Evolutionary conservation across 2,329 filamentous ascomycete genomes (phyloP).

Genomic region (Monilinia aucupariae): DNA sequence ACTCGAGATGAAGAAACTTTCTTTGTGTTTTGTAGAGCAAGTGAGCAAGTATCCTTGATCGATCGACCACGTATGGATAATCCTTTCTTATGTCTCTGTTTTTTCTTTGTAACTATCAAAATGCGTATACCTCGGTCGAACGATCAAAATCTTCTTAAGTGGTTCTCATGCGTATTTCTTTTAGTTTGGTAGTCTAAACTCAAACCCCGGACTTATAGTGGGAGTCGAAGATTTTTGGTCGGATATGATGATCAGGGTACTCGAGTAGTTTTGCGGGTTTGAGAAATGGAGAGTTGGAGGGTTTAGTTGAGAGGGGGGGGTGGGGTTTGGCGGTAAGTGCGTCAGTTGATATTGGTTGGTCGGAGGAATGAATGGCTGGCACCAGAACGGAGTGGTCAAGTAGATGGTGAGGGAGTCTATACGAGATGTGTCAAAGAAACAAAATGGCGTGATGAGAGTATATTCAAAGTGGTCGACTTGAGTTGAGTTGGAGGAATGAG

Average conservation of each 20-base stretch:
- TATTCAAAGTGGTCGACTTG: neutral
- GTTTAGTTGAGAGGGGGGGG: too few species aligned
- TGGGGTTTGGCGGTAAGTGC: neutral
- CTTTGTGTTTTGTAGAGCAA: neutral
- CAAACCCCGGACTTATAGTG: constrained; percentile 7
- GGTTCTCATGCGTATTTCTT: neutral
- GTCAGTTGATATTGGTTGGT: neutral
- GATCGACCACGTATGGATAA: neutral
- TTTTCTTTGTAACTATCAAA: neutral
- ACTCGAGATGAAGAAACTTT: neutral
- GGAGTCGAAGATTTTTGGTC: neutral
- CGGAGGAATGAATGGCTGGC: too few species aligned
- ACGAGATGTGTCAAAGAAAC: neutral
- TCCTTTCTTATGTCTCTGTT: neutral
- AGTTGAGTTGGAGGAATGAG: neutral
- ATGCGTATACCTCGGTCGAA: constrained; percentile 7
- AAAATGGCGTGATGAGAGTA: neutral
- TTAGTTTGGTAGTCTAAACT: neutral
- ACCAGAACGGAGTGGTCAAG: neutral
- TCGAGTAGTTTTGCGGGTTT: neutral
- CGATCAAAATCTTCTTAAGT: neutral
- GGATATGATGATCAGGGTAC: neutral
- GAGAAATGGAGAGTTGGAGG: neutral
- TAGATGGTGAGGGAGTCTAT: neutral
- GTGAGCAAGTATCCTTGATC: neutral